Conservation (phyloP, 805 yeast genomes). For the Yamadazyma paraphyllophila region DNA sequence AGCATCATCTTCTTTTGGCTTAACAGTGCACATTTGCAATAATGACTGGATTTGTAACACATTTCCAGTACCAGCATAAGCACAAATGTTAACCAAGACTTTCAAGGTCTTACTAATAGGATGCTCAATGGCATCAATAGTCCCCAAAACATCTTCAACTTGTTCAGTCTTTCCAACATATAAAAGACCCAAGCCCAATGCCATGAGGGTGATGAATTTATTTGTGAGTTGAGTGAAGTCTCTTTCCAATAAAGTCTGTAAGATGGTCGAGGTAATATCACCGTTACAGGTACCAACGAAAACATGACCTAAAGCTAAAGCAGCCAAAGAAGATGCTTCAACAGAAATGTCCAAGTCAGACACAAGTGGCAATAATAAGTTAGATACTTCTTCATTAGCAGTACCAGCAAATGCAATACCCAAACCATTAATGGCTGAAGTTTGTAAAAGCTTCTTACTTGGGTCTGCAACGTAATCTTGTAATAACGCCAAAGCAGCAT, state of each 20-base stretch:
- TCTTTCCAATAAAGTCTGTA: slow-evolving; percentile 87
- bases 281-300: slow-evolving; percentile 96
- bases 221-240: slow-evolving; percentile 72
- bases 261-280: slow-evolving; percentile 86
- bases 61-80: slow-evolving; percentile 97
- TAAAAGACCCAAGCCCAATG: slow-evolving; percentile 86
- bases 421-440: slow-evolving; percentile 85
- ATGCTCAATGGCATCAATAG: slow-evolving; percentile 92
- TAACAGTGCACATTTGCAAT: slow-evolving; percentile 83
- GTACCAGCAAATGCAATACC: slow-evolving; percentile 97
- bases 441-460: slow-evolving; percentile 54
- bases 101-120: slow-evolving; percentile 88
- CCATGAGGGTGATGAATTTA: slow-evolving; percentile 86
- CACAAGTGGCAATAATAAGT: slow-evolving; percentile 75
- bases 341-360: slow-evolving; percentile 71
- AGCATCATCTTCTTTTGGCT: slow-evolving; percentile 48
- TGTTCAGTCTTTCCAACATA: slow-evolving; percentile 94
- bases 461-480: slow-evolving; percentile 76
- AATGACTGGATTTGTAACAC: slow-evolving; percentile 91
- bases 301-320: slow-evolving; percentile 88
- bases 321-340: slow-evolving; percentile 82
- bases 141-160: slow-evolving; percentile 90
- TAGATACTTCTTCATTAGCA: slow-evolving; percentile 77
- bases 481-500: slow-evolving; percentile 82
- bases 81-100: slow-evolving; percentile 86